Evolutionary conservation across 2,329 filamentous ascomycete species (phyloP), one percentile per base, ranked within the genome.

Genomic region (Aspergillus felis): DNA sequence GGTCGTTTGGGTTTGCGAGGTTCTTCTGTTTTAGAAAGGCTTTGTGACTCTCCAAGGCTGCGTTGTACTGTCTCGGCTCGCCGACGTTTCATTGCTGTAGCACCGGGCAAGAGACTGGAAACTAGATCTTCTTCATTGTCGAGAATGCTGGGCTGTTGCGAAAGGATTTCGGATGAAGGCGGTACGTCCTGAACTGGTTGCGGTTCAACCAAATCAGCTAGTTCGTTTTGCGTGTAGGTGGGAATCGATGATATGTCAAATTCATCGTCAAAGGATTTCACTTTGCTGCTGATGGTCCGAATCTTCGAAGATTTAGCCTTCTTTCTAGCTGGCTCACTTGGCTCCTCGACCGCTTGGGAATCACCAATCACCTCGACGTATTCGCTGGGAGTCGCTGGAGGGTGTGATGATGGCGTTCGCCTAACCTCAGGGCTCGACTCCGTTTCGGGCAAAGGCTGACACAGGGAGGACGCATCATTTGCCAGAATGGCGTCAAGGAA

Each of bases 401-500:
- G 29, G 17, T 53, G 56, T 2, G 54, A 47, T 9, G 52, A n/a
- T 22, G 51, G 42, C 8, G 55, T 57, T 10, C 41, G 35, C 4
- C 28, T 57, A 27, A 55, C 44, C 8, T 57, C 49, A 46, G 68
- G 57, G 60, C 74, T 51, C 63, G 69, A 57, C 41, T 79, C 80
- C 44, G 84, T 75, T 62, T 76, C 73, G 12, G 76, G 73, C 5
- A 95, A 81, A 5, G 87, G 82, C 41, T 86, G 84, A 57, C 90
- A 86, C 22, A 97, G 79, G 47, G 84, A 82, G 58, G 83, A 85
- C 6, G 91, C 85, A 74, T 97, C 88, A 52, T 88, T 89, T n/a
- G 81, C 86, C 28, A 97, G 76, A 49, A 99, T 94, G 1, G 90
- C 90, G 71, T 96, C 91, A 2, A 99, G 81, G 61, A 99, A 96